Conservation (phyloP, 495 filamentous ascomycete genomes). For the Podospora sp. region DNA sequence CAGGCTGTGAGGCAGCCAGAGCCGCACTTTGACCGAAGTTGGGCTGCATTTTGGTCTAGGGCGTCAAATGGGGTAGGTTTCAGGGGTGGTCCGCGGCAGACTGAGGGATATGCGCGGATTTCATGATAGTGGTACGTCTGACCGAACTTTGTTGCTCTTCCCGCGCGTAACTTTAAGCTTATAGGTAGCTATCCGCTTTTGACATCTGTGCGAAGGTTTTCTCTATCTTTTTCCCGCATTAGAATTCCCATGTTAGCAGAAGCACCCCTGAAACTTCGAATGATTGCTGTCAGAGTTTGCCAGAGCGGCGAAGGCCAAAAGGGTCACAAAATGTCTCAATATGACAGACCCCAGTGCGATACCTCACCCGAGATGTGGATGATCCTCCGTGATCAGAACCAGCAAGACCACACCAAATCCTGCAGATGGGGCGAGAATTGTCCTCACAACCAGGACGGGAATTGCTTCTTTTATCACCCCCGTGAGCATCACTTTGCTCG, state of each 20-base stretch:
- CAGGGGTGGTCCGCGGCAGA: not conserved
- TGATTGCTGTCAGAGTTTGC: not conserved
- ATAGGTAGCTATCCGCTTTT: not conserved
- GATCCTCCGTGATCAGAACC: not conserved
- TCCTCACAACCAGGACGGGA: not conserved
- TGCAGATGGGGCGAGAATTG: slow-evolving; percentile 14
- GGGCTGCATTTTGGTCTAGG: not conserved
- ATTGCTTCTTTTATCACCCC: slow-evolving; percentile 20
- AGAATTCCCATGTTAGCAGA: not conserved
- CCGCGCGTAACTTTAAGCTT: too few species aligned
- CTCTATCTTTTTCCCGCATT: not conserved
- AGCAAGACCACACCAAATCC: not conserved
- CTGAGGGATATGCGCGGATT: not conserved
- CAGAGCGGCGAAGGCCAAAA: not conserved
- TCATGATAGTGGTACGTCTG: not conserved
- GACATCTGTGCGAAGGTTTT: not conserved
- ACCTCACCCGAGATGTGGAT: not conserved
- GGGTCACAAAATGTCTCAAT: too few species aligned
- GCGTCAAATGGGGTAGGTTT: not conserved
- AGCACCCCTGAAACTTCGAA: not conserved
- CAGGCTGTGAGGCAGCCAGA: not conserved
- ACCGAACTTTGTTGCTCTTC: not conserved
- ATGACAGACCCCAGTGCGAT: too few species aligned
- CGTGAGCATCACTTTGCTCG: not conserved
- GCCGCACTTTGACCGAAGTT: not conserved